Evolutionary conservation across 2,329 filamentous ascomycete genomes (phyloP), one percentile per base, ranked within the genome.

Genomic region (Penicillium freii): DNA sequence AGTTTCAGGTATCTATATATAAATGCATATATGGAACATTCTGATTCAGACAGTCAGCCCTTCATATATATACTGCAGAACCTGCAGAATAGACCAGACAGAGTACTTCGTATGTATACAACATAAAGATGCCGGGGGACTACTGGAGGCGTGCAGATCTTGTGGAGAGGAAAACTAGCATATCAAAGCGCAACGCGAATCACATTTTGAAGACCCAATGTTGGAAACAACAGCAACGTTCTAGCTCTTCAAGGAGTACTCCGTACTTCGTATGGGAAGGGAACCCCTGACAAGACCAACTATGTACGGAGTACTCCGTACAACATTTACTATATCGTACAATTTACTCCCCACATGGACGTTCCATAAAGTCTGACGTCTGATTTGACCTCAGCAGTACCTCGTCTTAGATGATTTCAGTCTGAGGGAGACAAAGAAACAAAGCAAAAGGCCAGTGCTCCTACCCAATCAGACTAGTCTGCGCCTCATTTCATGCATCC

Each of bases 111-210:
- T 6, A 27, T 43, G 15, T 43, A 43, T 31, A 31, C 29, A 11
- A 31, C 29, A 5, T 43, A 27, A 43, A 44, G 1, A 44, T 19
- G 23, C 2, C 9, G 17, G 51, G 40, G 44, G 53, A 51, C 19
- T 51, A 10, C 23, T 56, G 23, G 29, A 38, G 45, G 31, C 31
- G 39, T 56, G 53, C 39, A 45, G 53, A 56, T 56, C 53, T 36
- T 56, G 53, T 56, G 53, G 53, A 51, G 53, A 56, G 46, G 9
- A 38, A 38, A n/a, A 44, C 31, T 36, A 55, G 45, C 31, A 51
- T 38, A 38, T 51, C 46, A 44, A 38, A 38, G n/a, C 21, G 36
- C 19, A 38, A 34, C 9, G 4, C 23, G 45, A 42, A 50, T 33
- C 31, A 33, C 17, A 33, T 42, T 42, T 42, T 8, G 17, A 27